A percentile compares a stretch with the other conserved stretches of the same genome.
Conservation (phyloP, 1,284 basidiomycete species). For the Cutaneotrichosporon cyanovorans region DNA sequence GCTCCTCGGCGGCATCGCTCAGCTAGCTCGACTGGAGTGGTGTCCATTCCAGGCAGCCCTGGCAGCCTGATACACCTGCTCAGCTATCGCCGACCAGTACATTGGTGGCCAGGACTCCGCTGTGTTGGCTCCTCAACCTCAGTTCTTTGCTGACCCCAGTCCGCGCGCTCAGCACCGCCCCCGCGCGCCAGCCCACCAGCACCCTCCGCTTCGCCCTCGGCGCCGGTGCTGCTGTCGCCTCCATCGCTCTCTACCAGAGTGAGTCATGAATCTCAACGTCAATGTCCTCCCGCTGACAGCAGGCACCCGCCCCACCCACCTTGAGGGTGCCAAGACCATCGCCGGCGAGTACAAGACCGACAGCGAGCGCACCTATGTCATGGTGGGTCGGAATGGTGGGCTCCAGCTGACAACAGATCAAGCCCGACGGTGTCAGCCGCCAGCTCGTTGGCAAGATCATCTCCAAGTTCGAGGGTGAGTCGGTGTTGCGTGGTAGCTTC, state of each 20-base stretch:
- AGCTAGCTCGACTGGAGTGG: no score
- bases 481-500: no score
- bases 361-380: conserved; percentile 47
- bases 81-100: no score
- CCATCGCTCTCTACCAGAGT: conserved; percentile 35
- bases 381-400: conserved; percentile 31
- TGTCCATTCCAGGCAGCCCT: no score
- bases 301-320: conserved; percentile 22
- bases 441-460: conserved; percentile 43
- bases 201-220: conserved; percentile 17
- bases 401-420: conserved; percentile 25
- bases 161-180: conserved; percentile 34
- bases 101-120: no score
- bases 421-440: conserved; percentile 42
- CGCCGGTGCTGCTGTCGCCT: conserved; percentile 28
- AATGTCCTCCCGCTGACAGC: background rate
- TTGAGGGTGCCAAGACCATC: conserved; percentile 46
- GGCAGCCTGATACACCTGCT: no score
- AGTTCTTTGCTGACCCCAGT: conserved; percentile 17
- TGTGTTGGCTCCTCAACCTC: background rate
- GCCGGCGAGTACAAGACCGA: conserved; percentile 47
- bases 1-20: no score
- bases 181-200: conserved; percentile 18
- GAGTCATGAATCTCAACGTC: conserved; percentile 7
- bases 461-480: conserved; percentile 36